Conservation (phyloP, 1,284 basidiomycete genomes). For the Ustilago hordei region DNA sequence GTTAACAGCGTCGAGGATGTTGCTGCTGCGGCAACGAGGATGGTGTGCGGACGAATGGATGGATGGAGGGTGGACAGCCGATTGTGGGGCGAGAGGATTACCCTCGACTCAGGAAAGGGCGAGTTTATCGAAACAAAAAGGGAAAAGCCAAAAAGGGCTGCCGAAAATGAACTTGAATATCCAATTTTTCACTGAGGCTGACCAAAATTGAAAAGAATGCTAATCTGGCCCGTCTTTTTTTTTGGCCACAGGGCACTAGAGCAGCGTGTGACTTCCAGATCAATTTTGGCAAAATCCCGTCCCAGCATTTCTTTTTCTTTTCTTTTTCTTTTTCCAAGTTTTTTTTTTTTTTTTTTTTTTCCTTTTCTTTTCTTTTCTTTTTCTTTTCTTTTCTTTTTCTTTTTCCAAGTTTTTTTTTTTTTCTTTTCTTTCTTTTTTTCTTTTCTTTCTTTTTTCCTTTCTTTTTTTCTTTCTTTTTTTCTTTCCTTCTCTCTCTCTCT, state of each 20-base stretch:
- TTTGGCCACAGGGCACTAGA: neutral
- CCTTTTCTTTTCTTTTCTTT: neutral
- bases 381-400: neutral
- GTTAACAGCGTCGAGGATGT: neutral
- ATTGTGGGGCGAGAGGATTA: neutral
- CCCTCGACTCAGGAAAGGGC: neutral
- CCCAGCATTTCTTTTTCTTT: neutral
- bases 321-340: neutral
- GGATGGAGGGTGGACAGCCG: neutral
- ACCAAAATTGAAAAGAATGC: slow-evolving; percentile 8
- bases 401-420: no score
- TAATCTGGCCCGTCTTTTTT: slow-evolving; percentile 5
- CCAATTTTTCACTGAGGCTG: slow-evolving; percentile 2
- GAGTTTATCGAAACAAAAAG: slow-evolving; percentile 3
- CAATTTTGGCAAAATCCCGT: slow-evolving; percentile 9
- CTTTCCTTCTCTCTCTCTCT: neutral
- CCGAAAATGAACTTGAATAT: slow-evolving; percentile 6
- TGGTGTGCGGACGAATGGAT: slow-evolving; percentile 20
- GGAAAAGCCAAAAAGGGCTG: slow-evolving; percentile 2
- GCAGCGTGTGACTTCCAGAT: neutral
- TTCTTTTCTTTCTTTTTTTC: neutral
- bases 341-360: neutral
- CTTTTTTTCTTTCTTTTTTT: neutral
- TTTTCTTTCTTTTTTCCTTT: neutral
- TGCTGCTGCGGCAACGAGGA: neutral